phyloP scores from a whole-genome alignment of 1,284 basidiomycete genomes.

The Moniliella sp. region DNA sequence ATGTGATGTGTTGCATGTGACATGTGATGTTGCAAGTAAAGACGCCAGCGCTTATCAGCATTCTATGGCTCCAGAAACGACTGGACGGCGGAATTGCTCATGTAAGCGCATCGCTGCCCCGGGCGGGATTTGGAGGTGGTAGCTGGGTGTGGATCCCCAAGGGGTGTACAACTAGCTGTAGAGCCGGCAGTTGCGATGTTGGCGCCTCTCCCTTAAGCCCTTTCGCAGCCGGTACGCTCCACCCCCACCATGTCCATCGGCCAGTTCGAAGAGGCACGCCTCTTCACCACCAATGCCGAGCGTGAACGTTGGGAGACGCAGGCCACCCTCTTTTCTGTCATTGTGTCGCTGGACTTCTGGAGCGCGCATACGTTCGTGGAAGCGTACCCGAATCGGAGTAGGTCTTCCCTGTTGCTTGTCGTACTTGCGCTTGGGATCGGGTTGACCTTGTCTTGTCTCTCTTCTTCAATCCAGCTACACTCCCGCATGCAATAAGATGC shows the following conservation, averaged over 20 bases:
- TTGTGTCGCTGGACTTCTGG: constrained; percentile 81
- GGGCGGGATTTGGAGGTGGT: too few species aligned
- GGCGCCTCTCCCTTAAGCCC: too few species aligned
- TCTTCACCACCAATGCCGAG: constrained; percentile 69
- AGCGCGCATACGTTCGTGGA: constrained; percentile 76
- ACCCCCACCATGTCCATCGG: neutral
- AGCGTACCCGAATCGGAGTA: constrained; percentile 70
- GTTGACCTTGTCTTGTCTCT: neutral
- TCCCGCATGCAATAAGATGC: constrained; percentile 68
- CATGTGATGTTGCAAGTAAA: too few species aligned
- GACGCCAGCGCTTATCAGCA: too few species aligned
- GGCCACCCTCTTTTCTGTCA: constrained; percentile 72
- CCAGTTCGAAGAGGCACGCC: constrained; percentile 52
- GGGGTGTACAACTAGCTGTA: too few species aligned
- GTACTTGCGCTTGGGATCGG: neutral
- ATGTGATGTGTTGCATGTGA: too few species aligned
- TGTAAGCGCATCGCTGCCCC: too few species aligned
- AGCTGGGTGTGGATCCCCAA: too few species aligned
- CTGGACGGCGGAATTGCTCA: too few species aligned
- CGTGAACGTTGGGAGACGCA: constrained; percentile 70
- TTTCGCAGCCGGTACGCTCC: too few species aligned
- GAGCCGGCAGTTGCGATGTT: too few species aligned
- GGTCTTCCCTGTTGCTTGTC: constrained; percentile 32
- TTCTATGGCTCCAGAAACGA: too few species aligned
- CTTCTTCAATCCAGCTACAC: constrained; percentile 43